Base-by-base conservation (phyloP, 2,329 filamentous ascomycete genomes). In the Epichloe uncinata region DNA sequence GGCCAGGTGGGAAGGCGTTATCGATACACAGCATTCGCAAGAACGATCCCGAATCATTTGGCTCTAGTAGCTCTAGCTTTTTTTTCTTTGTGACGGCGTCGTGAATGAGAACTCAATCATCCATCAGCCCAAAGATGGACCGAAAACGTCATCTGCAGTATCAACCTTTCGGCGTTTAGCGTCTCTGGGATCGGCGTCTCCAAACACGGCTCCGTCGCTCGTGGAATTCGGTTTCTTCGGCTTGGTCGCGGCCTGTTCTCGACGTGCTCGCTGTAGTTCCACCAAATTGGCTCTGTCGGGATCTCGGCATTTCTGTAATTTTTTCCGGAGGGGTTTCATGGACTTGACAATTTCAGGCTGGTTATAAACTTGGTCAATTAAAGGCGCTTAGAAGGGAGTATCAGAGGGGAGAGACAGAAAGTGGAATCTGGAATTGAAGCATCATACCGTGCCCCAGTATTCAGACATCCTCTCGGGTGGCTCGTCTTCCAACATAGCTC, bases 261-360 rank as follows among this genome's bases (percentile, higher is more conserved):
- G 79, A 57, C 82, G 75, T 18, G 79, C 78, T 54, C 76, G 75
- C 58, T 86, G 82, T 47, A 85, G 67, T 45, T 80, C 81, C 16
- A 88, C 81, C 3, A 90, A 66, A 63, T 90, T 84, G 42, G 77
- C 79, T 50, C 85, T 79, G 57, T 87, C 82, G 0, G 85, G 85
- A 58, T 91, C 85, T 51, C 82, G 73, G 57, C 85, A 90, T 57
- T 75, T 78, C 53, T 78, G 79, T n/a, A 90, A 70, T 62, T 87
- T 89, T 65, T 76, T 80, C 15, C 80, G 74, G 12, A 87, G 66
- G 0, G 75, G 74, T 41, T 77, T 78, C 56, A 81, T 73, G 3
- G 61, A 60, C 42, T 67, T 69, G 48, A 65, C 55, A 9, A 61
- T 68, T 50, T 73, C 76, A 54, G 66, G 65, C 70, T 73, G 54